These are phyloP conservation scores for Komagataella mondaviorum DNA, from an alignment of 805 yeast species.

Conservation along the genomic window DNA sequence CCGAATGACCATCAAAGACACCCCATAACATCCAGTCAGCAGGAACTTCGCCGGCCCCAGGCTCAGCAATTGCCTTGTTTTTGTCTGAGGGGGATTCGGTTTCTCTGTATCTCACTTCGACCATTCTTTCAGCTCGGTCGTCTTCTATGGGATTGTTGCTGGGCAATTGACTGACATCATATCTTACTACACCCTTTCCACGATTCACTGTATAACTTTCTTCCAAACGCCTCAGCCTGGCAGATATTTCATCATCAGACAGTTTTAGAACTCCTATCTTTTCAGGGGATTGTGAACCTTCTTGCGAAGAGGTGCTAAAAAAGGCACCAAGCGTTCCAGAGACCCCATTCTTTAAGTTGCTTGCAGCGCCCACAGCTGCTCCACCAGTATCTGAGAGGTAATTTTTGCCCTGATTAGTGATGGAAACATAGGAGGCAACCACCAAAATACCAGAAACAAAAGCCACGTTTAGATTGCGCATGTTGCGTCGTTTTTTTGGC, in stretches of 20 bases:
- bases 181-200: slow-evolving; percentile 78
- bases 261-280: slow-evolving; percentile 45
- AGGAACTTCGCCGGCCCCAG: slow-evolving; percentile 10
- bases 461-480: slow-evolving; percentile 12
- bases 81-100: slow-evolving; percentile 30
- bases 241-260: slow-evolving; percentile 59
- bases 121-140: slow-evolving; percentile 73
- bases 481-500: slow-evolving; percentile 10
- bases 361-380: slow-evolving; percentile 1
- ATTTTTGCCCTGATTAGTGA: slow-evolving; percentile 9
- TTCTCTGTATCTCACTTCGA: slow-evolving; percentile 62
- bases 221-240: slow-evolving; percentile 55
- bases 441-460: slow-evolving; percentile 18
- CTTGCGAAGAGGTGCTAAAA: slow-evolving; percentile 33
- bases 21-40: slow-evolving; percentile 92
- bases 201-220: slow-evolving; percentile 72
- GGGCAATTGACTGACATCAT: slow-evolving; percentile 82
- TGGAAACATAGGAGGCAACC: slow-evolving; percentile 19
- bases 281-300: slow-evolving; percentile 19
- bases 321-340: slow-evolving; percentile 4
- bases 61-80: not conserved
- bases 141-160: slow-evolving; percentile 93
- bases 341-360: slow-evolving; percentile 2
- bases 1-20: slow-evolving; percentile 93
- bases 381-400: slow-evolving; percentile 15